A percentile compares a stretch with the other conserved stretches of the same genome.
These are phyloP conservation scores for Salix arbutifolia DNA, from an alignment of 345 rosid species.

Conservation along the genomic window DNA sequence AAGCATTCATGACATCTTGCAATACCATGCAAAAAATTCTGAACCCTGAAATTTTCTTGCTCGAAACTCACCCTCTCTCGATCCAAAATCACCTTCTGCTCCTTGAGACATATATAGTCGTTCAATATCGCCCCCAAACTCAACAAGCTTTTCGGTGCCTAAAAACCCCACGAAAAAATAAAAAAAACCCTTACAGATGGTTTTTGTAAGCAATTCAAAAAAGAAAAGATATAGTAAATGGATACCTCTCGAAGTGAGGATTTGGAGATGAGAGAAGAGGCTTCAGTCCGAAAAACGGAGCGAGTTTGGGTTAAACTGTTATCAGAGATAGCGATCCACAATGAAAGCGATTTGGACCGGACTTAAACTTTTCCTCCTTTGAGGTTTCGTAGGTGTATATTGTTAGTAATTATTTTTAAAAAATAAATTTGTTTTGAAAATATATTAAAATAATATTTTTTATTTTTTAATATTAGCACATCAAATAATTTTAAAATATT, in stretches of 20 bases:
- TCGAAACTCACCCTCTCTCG: constrained; percentile 60
- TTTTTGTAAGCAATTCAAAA: not conserved
- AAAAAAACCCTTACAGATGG: no score
- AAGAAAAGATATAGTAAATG: no score
- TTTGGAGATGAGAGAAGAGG: constrained; percentile 63
- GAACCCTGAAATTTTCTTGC: constrained; percentile 63
- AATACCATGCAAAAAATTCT: constrained; percentile 58
- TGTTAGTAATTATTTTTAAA: no score
- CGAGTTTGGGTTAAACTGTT: constrained; percentile 58
- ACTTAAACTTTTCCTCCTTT: no score
- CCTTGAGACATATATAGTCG: constrained; percentile 66
- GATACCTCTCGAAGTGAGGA: constrained; percentile 61
- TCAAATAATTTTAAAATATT: no score
- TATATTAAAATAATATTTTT: no score
- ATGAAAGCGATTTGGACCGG: constrained; percentile 77
- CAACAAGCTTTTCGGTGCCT: constrained; percentile 77
- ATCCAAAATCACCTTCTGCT: constrained; percentile 56
- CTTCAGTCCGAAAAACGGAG: constrained; percentile 53
- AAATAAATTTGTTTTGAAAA: no score
- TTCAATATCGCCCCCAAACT: constrained; percentile 59
- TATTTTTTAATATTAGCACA: no score
- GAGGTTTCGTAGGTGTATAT: no score
- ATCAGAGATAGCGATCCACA: constrained; percentile 76
- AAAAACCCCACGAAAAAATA: no score
- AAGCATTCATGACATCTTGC: constrained; percentile 67